These are phyloP conservation scores for Crithidia mellificae DNA, from an alignment of 208 protist species.

Conservation along the genomic window DNA sequence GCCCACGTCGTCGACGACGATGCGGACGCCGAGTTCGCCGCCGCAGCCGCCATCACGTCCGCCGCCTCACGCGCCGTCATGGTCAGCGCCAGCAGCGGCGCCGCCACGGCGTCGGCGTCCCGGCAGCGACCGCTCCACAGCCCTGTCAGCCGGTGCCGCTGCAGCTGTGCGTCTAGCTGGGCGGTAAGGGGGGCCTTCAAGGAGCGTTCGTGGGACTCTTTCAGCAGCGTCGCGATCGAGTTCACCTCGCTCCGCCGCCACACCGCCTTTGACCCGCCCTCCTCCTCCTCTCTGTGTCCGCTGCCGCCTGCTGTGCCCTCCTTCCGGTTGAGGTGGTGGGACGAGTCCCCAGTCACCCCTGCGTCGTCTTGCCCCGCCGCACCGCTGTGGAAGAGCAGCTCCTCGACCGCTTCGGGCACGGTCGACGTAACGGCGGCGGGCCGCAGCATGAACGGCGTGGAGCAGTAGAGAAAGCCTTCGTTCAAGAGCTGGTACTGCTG, in stretches of 20 bases:
- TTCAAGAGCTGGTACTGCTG: slow-evolving; percentile 38
- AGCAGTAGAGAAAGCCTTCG: slow-evolving; percentile 56
- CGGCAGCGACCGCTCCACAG: slow-evolving; percentile 35
- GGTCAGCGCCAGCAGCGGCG: slow-evolving; percentile 58
- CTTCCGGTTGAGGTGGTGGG: too few relatives aligned
- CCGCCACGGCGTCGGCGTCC: slow-evolving; percentile 22
- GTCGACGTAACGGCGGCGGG: slow-evolving; percentile 26
- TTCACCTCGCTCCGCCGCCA: slow-evolving; percentile 26
- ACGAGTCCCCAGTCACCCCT: too few relatives aligned
- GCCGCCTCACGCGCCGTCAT: slow-evolving; percentile 58
- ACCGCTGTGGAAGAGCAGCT: slow-evolving; percentile 22
- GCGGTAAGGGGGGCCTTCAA: slow-evolving; percentile 59
- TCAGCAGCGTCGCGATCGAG: slow-evolving; percentile 37
- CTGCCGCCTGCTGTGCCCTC: too few relatives aligned
- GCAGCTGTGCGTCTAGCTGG: slow-evolving; percentile 29
- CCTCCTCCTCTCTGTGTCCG: not conserved
- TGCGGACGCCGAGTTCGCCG: not conserved
- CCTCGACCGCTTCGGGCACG: slow-evolving; percentile 26
- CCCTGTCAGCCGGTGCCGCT: slow-evolving; percentile 7
- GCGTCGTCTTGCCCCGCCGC: not conserved
- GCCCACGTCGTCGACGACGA: slow-evolving; percentile 19
- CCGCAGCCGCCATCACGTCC: slow-evolving; percentile 34
- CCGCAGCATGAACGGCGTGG: slow-evolving; percentile 66
- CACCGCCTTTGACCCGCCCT: slow-evolving; percentile 1
- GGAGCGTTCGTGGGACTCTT: slow-evolving; percentile 49